Evolutionary conservation across 805 yeast genomes (phyloP), one percentile per base, ranked within the genome.

Genomic region (Schizosaccharomyces octosporus): DNA sequence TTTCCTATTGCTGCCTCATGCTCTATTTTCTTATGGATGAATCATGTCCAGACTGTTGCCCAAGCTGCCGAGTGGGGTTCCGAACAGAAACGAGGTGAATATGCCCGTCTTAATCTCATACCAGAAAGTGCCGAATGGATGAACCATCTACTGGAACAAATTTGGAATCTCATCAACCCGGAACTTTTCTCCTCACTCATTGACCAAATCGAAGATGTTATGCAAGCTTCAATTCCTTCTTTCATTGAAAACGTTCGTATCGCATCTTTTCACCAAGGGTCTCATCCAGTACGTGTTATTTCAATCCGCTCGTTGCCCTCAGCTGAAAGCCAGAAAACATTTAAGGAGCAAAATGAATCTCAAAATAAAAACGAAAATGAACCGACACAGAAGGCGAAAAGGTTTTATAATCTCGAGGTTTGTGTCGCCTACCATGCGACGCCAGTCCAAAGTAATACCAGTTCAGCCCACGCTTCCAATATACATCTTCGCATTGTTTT

Each of bases 51-150:
- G 9, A n/a, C 31, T 1, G 29, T 39, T 31, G 60, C 19, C 1
- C n/a, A 57, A 19, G 29, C 19, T 9, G 60, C 39, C 24, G 29
- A 57, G 19, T 57, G 60, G 60, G 43, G 48, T 15, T 6, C 60
- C 13, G 60, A 57, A 57, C 43, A 41, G 29, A 36, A 24, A 21
- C 60, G 60, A 4, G 60, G 48, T 6, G 48, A 57, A 13, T 36
- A 19, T 19, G 39, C 60, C 27, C 43, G 27, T 36, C 21, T 39
- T 11, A 39, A 36, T 31, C 31, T 57, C n/a, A 41, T 41, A 19
- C 60, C 60, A 11, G 60, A 57, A 57, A 57, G 60, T 43, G 32
- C 54, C 48, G 51, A 59, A n/a, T 42, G 61, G 61, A 41, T 59
- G 54, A 59, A 59, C 15, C 17, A 41, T 21, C 15, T 59, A 4